Percentiles rank a stretch among this genome's conserved stretches.
Conservation (phyloP, 2,329 filamentous ascomycete species). For the Botryosphaeria agaves region DNA sequence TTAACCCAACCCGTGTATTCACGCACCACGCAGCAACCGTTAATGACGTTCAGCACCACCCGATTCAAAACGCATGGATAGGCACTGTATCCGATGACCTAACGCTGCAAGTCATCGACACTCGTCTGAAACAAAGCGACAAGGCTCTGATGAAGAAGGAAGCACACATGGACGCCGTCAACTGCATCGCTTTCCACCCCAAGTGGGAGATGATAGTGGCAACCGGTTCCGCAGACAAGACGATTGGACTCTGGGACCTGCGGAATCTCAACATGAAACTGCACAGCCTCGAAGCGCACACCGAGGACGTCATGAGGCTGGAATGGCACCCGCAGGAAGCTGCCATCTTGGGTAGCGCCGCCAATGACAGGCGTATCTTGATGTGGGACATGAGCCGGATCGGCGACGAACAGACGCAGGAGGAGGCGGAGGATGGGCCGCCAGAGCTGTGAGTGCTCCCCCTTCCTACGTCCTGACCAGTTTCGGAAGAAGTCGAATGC, state of each 20-base stretch:
- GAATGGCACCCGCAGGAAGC: conserved; percentile 90
- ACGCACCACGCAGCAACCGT: conserved; percentile 81
- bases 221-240: conserved; percentile 89
- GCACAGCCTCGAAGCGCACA: conserved; percentile 77
- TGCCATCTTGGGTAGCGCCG: conserved; percentile 74
- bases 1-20: conserved; percentile 59
- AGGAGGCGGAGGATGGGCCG: conserved; percentile 87
- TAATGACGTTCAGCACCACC: conserved; percentile 94
- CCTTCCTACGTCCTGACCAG: conserved; percentile 26
- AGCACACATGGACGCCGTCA: conserved; percentile 84
- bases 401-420: conserved; percentile 85
- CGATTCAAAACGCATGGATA: conserved; percentile 60
- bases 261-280: conserved; percentile 80
- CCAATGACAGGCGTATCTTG: conserved; percentile 83
- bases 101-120: conserved; percentile 80
- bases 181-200: conserved; percentile 89
- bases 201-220: conserved; percentile 78
- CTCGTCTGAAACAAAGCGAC: conserved; percentile 40
- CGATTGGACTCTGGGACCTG: conserved; percentile 87
- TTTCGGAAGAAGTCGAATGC: conserved; percentile 5
- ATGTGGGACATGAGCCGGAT: conserved; percentile 92
- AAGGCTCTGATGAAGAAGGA: conserved; percentile 51
- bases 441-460: conserved; percentile 89
- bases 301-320: conserved; percentile 76
- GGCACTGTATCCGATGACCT: conserved; percentile 92